Evolutionary conservation across 2,329 filamentous ascomycete species (phyloP).

Genomic region (Aspergillus brunneoviolaceus): DNA sequence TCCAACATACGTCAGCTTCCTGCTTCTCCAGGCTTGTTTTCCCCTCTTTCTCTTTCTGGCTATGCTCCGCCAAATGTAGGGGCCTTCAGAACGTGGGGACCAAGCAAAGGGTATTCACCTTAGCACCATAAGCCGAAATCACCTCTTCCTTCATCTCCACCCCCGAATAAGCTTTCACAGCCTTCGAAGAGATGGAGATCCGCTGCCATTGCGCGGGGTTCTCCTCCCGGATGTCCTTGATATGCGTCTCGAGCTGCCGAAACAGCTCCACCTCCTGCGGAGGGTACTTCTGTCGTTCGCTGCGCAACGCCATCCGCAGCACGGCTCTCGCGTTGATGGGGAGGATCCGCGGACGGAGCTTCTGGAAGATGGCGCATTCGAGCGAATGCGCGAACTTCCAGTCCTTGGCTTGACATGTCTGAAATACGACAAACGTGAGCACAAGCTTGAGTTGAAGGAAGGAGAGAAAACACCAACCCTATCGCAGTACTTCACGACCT

Average conservation of each 20-base stretch:
- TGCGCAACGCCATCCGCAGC: slow-evolving; percentile 53
- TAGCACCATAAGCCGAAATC: slow-evolving; percentile 47
- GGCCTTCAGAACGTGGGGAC: too few relatives aligned
- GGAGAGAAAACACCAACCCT: slow-evolving; percentile 45
- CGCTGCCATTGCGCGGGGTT: slow-evolving; percentile 47
- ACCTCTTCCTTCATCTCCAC: slow-evolving; percentile 46
- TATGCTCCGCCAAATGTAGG: too few relatives aligned
- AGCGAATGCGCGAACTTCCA: slow-evolving; percentile 61
- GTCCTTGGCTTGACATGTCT: slow-evolving; percentile 59
- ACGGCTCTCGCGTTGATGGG: slow-evolving; percentile 58
- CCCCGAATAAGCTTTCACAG: slow-evolving; percentile 54
- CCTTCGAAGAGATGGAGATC: slow-evolving; percentile 54
- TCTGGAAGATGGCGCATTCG: slow-evolving; percentile 57
- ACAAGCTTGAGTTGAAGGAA: background rate
- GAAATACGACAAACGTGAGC: slow-evolving; percentile 3
- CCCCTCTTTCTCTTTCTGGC: background rate
- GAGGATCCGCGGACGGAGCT: slow-evolving; percentile 47
- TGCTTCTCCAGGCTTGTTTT: background rate
- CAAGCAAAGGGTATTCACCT: slow-evolving; percentile 33
- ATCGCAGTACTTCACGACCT: slow-evolving; percentile 59
- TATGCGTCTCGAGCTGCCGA: slow-evolving; percentile 48
- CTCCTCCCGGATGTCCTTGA: slow-evolving; percentile 47
- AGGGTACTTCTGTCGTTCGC: slow-evolving; percentile 35
- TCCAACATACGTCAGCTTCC: background rate
- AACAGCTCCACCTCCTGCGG: slow-evolving; percentile 46